Conservation (phyloP, 2,329 filamentous ascomycete species). For the Dactylellina cionopaga region DNA sequence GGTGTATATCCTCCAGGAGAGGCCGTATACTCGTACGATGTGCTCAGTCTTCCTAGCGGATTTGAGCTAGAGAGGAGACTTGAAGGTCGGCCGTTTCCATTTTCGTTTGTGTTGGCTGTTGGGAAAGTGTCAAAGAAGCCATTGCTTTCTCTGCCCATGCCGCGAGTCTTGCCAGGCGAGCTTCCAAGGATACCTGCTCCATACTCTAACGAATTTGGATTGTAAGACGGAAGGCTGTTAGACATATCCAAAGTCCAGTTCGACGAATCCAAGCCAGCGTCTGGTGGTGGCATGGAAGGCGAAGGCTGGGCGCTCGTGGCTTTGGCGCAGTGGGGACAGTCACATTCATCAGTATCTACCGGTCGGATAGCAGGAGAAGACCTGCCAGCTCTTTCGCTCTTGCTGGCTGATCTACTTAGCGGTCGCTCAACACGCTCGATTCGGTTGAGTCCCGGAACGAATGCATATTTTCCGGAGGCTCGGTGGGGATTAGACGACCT, state of each 20-base stretch:
- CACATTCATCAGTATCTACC: conserved; percentile 56
- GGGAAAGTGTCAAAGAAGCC: conserved; percentile 50
- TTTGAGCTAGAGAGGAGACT: conserved; percentile 49
- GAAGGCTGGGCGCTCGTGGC: conserved; percentile 53
- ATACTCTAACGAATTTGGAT: conserved; percentile 45
- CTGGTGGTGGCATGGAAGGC: conserved; percentile 52
- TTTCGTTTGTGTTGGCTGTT: conserved; percentile 34
- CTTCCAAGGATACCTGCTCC: conserved; percentile 44
- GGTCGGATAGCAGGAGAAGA: conserved; percentile 54
- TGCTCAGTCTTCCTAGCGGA: conserved; percentile 32
- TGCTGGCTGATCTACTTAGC: conserved; percentile 53
- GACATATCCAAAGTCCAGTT: conserved; percentile 50
- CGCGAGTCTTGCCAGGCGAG: conserved; percentile 36
- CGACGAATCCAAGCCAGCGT: conserved; percentile 47
- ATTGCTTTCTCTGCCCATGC: conserved; percentile 34
- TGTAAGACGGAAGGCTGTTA: conserved; percentile 45
- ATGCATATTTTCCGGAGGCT: conserved; percentile 51
- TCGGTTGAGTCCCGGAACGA: conserved; percentile 53
- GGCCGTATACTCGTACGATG: conserved; percentile 41
- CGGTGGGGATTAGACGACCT: conserved; percentile 51
- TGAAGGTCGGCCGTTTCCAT: conserved; percentile 37
- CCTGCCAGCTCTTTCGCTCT: conserved; percentile 52
- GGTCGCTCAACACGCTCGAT: conserved; percentile 52
- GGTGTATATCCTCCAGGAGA: conserved; percentile 46
- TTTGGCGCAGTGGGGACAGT: conserved; percentile 56